phyloP scores from a whole-genome alignment of 345 rosid species.

The Clausena lansium region DNA sequence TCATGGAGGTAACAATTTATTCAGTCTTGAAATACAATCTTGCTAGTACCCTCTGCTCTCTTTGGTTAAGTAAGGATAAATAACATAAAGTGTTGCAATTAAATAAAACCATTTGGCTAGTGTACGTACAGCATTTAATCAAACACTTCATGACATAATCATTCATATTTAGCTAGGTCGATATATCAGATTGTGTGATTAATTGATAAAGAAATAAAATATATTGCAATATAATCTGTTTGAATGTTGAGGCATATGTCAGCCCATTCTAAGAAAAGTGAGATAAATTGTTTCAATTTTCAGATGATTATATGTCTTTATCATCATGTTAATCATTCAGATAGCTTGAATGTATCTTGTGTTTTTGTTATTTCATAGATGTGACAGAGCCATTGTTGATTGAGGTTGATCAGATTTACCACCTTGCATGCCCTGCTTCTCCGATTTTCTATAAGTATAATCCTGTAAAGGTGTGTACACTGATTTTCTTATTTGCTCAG shows the following conservation, averaged over 20 bases:
- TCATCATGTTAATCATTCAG: conserved; percentile 5
- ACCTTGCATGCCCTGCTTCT: conserved; percentile 98
- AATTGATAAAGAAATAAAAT: background rate
- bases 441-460: conserved; percentile 93
- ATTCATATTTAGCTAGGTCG: background rate
- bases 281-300: background rate
- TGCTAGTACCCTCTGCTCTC: background rate
- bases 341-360: background rate
- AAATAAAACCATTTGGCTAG: background rate
- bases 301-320: background rate
- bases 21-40: background rate
- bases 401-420: conserved; percentile 96
- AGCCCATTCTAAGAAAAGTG: background rate
- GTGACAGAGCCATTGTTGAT: conserved; percentile 80
- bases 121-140: background rate
- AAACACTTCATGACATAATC: background rate
- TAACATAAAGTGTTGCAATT: background rate
- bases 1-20: background rate
- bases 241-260: background rate
- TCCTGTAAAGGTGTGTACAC: conserved; percentile 82
- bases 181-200: background rate
- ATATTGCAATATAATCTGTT: background rate
- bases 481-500: background rate
- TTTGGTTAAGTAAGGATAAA: background rate
- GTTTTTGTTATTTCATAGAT: conserved; percentile 43